Evolutionary conservation across 2,329 filamentous ascomycete species (phyloP).

Genomic region (Colletotrichum gloeosporioides): DNA sequence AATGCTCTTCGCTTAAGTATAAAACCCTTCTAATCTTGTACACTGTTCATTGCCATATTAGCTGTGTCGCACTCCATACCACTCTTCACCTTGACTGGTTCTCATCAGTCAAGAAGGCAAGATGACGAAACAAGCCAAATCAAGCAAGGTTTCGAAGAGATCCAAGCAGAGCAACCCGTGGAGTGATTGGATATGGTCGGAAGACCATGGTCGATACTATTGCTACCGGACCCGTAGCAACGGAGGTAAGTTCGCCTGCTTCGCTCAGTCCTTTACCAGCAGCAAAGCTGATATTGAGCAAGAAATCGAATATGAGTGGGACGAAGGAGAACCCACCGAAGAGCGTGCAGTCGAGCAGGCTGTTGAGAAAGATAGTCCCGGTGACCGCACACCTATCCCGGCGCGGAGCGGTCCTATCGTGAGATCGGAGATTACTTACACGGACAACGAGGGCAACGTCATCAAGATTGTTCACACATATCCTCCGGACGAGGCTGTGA

Average conservation of each 20-base stretch:
- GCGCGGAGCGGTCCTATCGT: background rate
- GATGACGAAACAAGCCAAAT: background rate
- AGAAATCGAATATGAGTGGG: background rate
- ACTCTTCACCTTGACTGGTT: background rate
- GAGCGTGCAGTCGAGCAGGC: background rate
- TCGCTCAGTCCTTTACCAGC: too few relatives aligned
- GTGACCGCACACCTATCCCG: background rate
- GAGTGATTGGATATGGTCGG: background rate
- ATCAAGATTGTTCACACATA: background rate
- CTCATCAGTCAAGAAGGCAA: background rate
- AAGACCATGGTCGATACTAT: background rate
- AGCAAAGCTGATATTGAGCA: too few relatives aligned
- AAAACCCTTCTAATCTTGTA: background rate
- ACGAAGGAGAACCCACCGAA: background rate
- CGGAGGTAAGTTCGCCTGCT: background rate
- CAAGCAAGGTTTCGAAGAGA: background rate
- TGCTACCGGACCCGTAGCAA: background rate
- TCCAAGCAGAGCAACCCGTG: background rate
- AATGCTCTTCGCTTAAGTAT: rapidly evolving
- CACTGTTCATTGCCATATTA: too few relatives aligned
- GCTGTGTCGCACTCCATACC: too few relatives aligned
- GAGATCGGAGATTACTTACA: background rate
- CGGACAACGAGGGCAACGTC: background rate
- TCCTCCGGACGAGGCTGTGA: background rate
- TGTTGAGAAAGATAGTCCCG: background rate